Evolutionary conservation across 495 filamentous ascomycete genomes (phyloP), one percentile per base, ranked within the genome.

Genomic region (Xylona heveae): DNA sequence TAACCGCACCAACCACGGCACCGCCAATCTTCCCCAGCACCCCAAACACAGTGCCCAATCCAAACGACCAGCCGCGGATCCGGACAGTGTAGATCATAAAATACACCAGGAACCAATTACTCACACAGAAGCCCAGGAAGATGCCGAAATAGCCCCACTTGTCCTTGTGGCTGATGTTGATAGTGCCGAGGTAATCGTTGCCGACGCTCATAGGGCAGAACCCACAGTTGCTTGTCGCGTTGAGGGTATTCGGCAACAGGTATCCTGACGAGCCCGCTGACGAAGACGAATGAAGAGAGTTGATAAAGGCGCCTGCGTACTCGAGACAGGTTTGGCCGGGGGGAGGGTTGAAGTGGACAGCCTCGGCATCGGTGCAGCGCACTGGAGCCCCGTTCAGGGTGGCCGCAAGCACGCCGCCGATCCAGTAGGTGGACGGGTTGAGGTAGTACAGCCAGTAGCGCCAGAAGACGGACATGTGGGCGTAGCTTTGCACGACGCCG

Each of bases 1-100:
- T 45, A 28, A 67, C 54, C n/a, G 49, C 18, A 28, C 42, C 50
- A 51, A 57, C 61, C 6, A 67, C 26, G 10, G 34, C 34, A 28
- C 50, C 45, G 34, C 61, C 44, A 7, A 59, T 23, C 53, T 59
- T 56, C 1, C 64, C 70, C 16, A 60, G 23, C 1, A 42, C 40
- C 1, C 61, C 51, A 42, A 70, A 72, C 5, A 77, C 10, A 34
- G 53, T 56, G 0, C 70, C 66, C 24, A 81, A 53, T 0, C 78
- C 78, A 42, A 83, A 83, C 6, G 53, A 64, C 76, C 74, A 81
- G 5, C 72, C 64, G 38, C 63, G 62, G 28, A 88, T 65, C 12
- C 78, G 58, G 3, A 81, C 67, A 1, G 74, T 75, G 47, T 78
- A 88, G 33, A 85, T 66, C 38, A 90, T 80, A 57, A 90, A 84